These are phyloP conservation scores for Boechera divaricarpa DNA, from an alignment of 345 rosid species.

Conservation along the genomic window DNA sequence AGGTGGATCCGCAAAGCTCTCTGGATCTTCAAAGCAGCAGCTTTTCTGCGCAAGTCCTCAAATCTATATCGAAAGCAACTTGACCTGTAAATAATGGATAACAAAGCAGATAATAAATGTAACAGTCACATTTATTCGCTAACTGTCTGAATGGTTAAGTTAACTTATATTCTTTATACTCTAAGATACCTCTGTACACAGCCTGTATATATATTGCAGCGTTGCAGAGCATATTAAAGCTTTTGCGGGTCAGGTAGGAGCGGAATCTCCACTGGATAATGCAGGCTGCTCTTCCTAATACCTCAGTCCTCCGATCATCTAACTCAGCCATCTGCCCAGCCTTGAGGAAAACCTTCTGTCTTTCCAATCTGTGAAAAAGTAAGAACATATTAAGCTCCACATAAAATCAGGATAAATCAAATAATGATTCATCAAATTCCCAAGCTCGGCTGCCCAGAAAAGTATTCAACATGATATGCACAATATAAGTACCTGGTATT, in stretches of 20 bases:
- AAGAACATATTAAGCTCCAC: conserved; percentile 20
- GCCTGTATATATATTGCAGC: conserved; percentile 79
- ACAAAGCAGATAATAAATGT: conserved; percentile 25
- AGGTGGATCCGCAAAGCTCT: conserved; percentile 72
- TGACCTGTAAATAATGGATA: conserved; percentile 61
- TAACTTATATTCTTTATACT: conserved; percentile 8
- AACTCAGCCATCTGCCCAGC: conserved; percentile 98
- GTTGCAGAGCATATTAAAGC: conserved; percentile 45
- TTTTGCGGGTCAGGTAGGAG: conserved; percentile 54
- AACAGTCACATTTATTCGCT: conserved; percentile 16
- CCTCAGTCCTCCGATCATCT: conserved; percentile 84
- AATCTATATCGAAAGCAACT: conserved; percentile 69
- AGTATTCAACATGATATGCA: conserved; percentile 15
- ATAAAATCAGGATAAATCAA: conserved; percentile 14
- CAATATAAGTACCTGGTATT: conserved; percentile 73
- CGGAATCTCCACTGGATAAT: conserved; percentile 91
- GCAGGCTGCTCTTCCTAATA: conserved; percentile 90
- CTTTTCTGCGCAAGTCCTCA: conserved; percentile 73
- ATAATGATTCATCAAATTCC: conserved; percentile 26
- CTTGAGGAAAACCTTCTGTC: conserved; percentile 87
- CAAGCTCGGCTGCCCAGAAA: conserved; percentile 1
- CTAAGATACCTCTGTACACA: conserved; percentile 72
- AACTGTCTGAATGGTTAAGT: conserved; percentile 20
- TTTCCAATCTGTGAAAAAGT: conserved; percentile 82
- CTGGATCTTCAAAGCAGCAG: conserved; percentile 81